Evolutionary conservation across 176 grass and related monocot genomes (phyloP), one percentile per base, ranked within the genome.

Genomic region (Oropetium thomaeum): DNA sequence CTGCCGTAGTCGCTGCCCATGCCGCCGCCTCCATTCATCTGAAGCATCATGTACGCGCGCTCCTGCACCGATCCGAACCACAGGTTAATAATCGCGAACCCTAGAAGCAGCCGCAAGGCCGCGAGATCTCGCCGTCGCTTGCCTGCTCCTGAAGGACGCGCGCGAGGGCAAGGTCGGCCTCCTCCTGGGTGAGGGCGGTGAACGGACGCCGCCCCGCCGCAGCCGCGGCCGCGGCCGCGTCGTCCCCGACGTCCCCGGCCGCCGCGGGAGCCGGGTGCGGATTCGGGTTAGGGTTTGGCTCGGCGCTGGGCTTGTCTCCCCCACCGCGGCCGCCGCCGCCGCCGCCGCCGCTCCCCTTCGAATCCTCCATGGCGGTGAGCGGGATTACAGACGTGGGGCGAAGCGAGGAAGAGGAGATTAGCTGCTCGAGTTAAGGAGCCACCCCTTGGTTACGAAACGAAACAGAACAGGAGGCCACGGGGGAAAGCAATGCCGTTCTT

Each of bases 71-170:
- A 84, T 80, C 51, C 62, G 81, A 84, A 81, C 17, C 45, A 77
- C 16, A 11, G 43, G 62, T 87, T 68, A 65, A 45, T 68, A 65
- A 45, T 77, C 69, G 9, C 12, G 44, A 86, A 85, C 87, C 78
- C 74, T 82, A 85, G 65, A 40, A 10, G 33, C 44, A 39, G 12
- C n/a, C 45, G 12, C 37, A 7, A 44, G 64, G 76, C 65, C 47
- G 69, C 15, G 55, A 77, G 74, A 91, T 86, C 79, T 74, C 37
- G 33, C 70, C 19, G 68, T 7, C 31, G 55, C 53, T 71, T 89
- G 27, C 96, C 87, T 99, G 96, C 62, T 99, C 96, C 82, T 99
- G 96, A 45, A 99, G 92, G 39, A 90, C 96, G 39, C 96, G 87
- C 15, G 96, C 91, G 13, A 99, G 92, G 74, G 96, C 96, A 58